These are phyloP conservation scores for Phytophthora hybrid DNA, from an alignment of 352 stramenopile species.

Conservation along the genomic window DNA sequence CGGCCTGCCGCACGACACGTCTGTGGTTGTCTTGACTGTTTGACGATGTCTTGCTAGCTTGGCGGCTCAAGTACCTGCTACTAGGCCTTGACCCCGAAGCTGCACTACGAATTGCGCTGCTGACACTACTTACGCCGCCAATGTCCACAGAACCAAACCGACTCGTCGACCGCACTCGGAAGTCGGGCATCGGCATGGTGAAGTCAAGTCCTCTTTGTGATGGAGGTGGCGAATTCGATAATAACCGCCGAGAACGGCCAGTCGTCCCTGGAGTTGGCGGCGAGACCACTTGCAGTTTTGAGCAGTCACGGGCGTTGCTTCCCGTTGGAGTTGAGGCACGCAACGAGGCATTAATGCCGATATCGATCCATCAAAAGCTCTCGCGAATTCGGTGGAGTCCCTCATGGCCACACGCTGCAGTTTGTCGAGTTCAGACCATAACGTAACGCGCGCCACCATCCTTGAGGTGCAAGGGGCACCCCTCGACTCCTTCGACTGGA, in stretches of 20 bases:
- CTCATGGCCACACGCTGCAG: conserved; percentile 24
- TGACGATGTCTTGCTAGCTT: conserved; percentile 11
- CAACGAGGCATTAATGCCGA: conserved; percentile 20
- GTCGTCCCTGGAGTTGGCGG: conserved; percentile 15
- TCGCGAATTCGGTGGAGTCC: conserved; percentile 14
- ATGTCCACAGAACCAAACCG: conserved; percentile 13
- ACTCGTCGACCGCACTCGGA: conserved; percentile 24
- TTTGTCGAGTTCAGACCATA: conserved; percentile 33
- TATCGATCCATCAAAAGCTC: conserved; percentile 7
- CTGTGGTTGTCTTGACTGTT: conserved; percentile 21
- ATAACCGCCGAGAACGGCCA: conserved; percentile 27
- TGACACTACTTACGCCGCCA: conserved; percentile 8
- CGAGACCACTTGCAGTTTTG: conserved; percentile 20
- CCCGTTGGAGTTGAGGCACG: conserved; percentile 20
- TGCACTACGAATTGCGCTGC: conserved; percentile 25
- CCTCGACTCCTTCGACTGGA: conserved; percentile 10
- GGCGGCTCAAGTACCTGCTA: conserved; percentile 14
- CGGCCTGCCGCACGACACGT: conserved; percentile 31
- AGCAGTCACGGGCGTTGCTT: conserved; percentile 20
- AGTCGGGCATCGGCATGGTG: conserved; percentile 35
- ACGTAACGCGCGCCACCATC: conserved; percentile 24
- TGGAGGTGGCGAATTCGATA: conserved; percentile 34
- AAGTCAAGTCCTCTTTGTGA: conserved; percentile 9
- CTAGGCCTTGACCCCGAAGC: conserved; percentile 17
- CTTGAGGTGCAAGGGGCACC: conserved; percentile 18